phyloP scores from a whole-genome alignment of 345 rosid genomes.

The Tarenaya hassleriana region DNA sequence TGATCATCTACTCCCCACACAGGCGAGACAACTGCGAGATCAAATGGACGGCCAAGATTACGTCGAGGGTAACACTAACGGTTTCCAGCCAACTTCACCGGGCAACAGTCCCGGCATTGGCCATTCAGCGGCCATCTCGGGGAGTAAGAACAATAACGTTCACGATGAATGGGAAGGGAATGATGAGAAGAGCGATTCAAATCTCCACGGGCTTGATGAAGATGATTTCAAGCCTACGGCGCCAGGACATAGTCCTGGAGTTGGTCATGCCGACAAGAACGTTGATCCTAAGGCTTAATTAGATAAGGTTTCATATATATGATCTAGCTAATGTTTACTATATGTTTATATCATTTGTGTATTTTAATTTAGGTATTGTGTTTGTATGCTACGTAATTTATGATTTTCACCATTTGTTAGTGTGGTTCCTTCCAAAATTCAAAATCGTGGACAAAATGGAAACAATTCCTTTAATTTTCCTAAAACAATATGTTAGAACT shows the following conservation, averaged over 20 bases:
- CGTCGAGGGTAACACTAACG: slow-evolving; percentile 15
- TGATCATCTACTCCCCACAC: slow-evolving; percentile 13
- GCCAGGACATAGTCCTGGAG: slow-evolving; percentile 23
- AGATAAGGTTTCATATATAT: slow-evolving; percentile 13
- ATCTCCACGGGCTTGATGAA: background rate
- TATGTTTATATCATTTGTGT: slow-evolving; percentile 7
- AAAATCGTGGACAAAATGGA: too few relatives aligned
- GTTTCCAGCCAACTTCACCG: slow-evolving; percentile 33
- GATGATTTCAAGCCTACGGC: slow-evolving; percentile 34
- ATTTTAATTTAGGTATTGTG: background rate
- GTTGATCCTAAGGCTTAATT: slow-evolving; percentile 30
- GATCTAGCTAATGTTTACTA: background rate
- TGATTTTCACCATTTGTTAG: too few relatives aligned
- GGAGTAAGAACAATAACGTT: too few relatives aligned
- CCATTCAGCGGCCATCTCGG: slow-evolving; percentile 2
- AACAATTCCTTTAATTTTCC: too few relatives aligned
- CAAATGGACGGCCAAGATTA: slow-evolving; percentile 3
- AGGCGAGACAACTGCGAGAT: slow-evolving; percentile 14
- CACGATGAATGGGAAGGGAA: too few relatives aligned
- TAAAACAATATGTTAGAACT: too few relatives aligned
- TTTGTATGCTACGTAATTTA: too few relatives aligned
- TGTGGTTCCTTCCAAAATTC: too few relatives aligned
- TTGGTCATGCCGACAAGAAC: slow-evolving; percentile 22
- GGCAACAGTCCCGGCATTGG: slow-evolving; percentile 40
- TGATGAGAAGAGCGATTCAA: too few relatives aligned